Conservation (phyloP, 768 basidiomycete genomes). For the Dendrothele bispora region DNA sequence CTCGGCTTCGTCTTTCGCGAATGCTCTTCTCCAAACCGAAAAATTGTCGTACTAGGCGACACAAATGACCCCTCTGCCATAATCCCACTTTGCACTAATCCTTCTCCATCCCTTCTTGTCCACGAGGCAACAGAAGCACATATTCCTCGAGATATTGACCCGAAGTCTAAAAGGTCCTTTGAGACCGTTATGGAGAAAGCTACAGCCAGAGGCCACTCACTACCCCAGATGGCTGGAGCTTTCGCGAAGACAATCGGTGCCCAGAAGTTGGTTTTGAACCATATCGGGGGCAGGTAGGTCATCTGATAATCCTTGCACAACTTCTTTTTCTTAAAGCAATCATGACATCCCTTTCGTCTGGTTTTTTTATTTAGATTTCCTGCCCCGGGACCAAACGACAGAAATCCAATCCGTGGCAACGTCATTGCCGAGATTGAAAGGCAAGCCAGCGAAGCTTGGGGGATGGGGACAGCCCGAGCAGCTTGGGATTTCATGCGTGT, state of each 20-base stretch:
- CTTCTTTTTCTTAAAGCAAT: background rate
- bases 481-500: slow-evolving; percentile 61
- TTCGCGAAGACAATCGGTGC: slow-evolving; percentile 69
- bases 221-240: slow-evolving; percentile 72
- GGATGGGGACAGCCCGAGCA: slow-evolving; percentile 41
- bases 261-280: slow-evolving; percentile 68
- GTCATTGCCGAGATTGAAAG: slow-evolving; percentile 60
- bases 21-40: slow-evolving; percentile 45
- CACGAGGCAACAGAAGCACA: slow-evolving; percentile 84
- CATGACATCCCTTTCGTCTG: too few species aligned
- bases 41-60: slow-evolving; percentile 78
- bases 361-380: too few species aligned
- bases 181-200: slow-evolving; percentile 48
- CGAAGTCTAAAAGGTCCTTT: slow-evolving; percentile 40
- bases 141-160: slow-evolving; percentile 57
- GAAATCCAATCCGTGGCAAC: slow-evolving; percentile 33
- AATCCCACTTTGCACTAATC: slow-evolving; percentile 50
- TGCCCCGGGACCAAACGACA: slow-evolving; percentile 37
- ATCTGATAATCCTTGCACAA: background rate
- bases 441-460: slow-evolving; percentile 65
- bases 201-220: slow-evolving; percentile 73
- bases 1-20: slow-evolving; percentile 79
- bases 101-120: slow-evolving; percentile 66
- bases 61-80: slow-evolving; percentile 65
- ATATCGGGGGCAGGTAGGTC: slow-evolving; percentile 67